Percentiles rank a stretch among this genome's conserved stretches.
Conservation (phyloP, 2,329 filamentous ascomycete genomes). For the Fusarium mexicanum region DNA sequence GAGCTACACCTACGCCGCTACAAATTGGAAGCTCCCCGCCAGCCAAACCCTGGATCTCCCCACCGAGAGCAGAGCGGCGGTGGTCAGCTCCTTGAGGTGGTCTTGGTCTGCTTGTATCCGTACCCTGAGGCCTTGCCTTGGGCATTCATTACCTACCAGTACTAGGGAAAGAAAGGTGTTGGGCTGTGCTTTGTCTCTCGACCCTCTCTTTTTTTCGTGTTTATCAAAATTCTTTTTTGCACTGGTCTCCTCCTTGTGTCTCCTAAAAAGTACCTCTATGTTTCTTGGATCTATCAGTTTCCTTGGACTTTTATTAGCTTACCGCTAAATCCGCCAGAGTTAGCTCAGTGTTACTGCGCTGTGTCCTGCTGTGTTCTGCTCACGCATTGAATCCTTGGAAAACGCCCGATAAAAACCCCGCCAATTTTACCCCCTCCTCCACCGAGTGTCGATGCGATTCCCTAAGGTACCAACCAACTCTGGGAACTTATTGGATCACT, state of each 20-base stretch:
- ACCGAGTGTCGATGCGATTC: slow-evolving; percentile 36
- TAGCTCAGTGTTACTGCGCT: slow-evolving; percentile 1
- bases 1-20: slow-evolving; percentile 15
- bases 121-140: slow-evolving; percentile 4
- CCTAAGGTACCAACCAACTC: slow-evolving; percentile 16
- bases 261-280: not conserved
- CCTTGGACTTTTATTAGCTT: slow-evolving; percentile 31
- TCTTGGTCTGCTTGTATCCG: not conserved
- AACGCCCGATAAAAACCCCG: slow-evolving; percentile 43
- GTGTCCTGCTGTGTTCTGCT: not conserved
- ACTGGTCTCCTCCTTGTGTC: not conserved
- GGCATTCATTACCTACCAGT: slow-evolving; percentile 13
- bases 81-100: slow-evolving; percentile 23
- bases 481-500: slow-evolving; percentile 40
- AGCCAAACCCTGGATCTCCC: slow-evolving; percentile 19
- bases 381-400: slow-evolving; percentile 28
- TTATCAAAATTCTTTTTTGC: not conserved
- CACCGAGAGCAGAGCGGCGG: slow-evolving; percentile 10
- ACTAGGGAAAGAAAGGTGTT: slow-evolving; percentile 12
- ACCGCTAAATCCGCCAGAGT: slow-evolving; percentile 19
- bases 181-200: slow-evolving; percentile 27
- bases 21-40: slow-evolving; percentile 17
- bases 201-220: slow-evolving; percentile 10
- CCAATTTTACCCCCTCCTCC: slow-evolving; percentile 32
- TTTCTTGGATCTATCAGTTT: not conserved